Evolutionary conservation across 2,329 filamentous ascomycete genomes (phyloP).

Genomic region (Colletotrichum liriopes): DNA sequence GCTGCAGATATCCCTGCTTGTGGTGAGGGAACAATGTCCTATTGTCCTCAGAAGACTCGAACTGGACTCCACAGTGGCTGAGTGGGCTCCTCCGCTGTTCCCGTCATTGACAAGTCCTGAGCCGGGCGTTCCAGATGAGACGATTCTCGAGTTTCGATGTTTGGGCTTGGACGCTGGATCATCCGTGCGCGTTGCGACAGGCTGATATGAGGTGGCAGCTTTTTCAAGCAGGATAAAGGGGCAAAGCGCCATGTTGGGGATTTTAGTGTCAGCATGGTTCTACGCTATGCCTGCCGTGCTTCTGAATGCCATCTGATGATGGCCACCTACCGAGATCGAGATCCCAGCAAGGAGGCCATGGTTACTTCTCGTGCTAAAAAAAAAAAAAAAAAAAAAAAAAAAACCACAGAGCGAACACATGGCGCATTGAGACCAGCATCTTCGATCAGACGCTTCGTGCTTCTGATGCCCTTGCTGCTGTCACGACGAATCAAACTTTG

Average conservation of each 20-base stretch:
- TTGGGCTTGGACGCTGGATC: neutral
- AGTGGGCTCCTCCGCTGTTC: neutral
- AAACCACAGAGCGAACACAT: neutral
- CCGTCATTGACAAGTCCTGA: neutral
- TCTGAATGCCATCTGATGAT: conserved; percentile 15
- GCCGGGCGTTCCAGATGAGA: neutral
- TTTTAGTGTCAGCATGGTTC: conserved; percentile 1
- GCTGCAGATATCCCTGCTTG: conserved; percentile 19
- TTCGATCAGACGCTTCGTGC: neutral
- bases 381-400: no score
- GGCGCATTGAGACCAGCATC: neutral
- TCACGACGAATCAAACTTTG: neutral
- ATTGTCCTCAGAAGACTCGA: neutral
- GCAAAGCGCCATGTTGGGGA: conserved; percentile 1
- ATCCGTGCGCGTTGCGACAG: conserved; percentile 26
- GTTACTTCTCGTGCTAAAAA: neutral
- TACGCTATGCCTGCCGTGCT: neutral
- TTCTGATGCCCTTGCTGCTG: neutral
- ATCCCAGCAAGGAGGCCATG: neutral
- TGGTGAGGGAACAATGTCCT: neutral
- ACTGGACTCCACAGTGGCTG: neutral
- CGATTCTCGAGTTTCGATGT: neutral
- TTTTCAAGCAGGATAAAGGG: conserved; percentile 23
- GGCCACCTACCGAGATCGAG: conserved; percentile 1
- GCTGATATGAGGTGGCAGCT: conserved; percentile 4